Evolutionary conservation across 176 grass and related monocot species (phyloP), one percentile per base, ranked within the genome.

Genomic region (Rhynchospora tenuis): DNA sequence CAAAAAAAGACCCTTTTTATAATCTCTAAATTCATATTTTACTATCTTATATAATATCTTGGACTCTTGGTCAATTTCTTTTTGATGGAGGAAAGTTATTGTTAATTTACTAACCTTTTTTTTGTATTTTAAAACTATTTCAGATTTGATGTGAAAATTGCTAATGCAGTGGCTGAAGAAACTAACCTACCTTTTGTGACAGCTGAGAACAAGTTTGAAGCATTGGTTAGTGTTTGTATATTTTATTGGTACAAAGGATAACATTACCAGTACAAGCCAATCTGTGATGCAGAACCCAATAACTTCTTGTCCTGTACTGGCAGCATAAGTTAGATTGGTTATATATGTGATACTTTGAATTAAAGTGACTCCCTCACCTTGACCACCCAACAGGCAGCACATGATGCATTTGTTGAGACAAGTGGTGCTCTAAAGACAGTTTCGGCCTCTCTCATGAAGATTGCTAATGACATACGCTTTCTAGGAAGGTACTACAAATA

Each of bases 181-280:
- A 99, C 96, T 71, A 80, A 56, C 50, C 88, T 99, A 81, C 93
- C 96, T 75, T 99, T 99, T 48, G 70, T 95, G 62, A 95, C 93
- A 73, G 96, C 96, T 83, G 96, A 99, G 89, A 99, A 99, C 89
- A 99, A 99, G 85, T 99, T 99, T 86, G 96, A 99, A 89, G 96
- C 93, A 78, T 86, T 99, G 87, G 96, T 99, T 74, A 90, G 89
- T 94, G 44, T 55, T 92, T 77, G 22, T 16, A 73, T 1, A 17
- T 24, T 48, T 14, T 26, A 3, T 26, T 73, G 69, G 43, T 48
- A 50, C 7, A 50, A 73, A 24, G 69, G 4, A n/a, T 48, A 9
- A 19, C 9, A 26, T 43, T 24, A 24, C 9, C 42, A 14, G n/a
- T 50, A 48, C 20, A 10, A 48, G 67, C 67, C 16, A 46, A 69